Evolutionary conservation across 768 basidiomycete genomes (phyloP).

Genomic region (Mrakia frigida): DNA sequence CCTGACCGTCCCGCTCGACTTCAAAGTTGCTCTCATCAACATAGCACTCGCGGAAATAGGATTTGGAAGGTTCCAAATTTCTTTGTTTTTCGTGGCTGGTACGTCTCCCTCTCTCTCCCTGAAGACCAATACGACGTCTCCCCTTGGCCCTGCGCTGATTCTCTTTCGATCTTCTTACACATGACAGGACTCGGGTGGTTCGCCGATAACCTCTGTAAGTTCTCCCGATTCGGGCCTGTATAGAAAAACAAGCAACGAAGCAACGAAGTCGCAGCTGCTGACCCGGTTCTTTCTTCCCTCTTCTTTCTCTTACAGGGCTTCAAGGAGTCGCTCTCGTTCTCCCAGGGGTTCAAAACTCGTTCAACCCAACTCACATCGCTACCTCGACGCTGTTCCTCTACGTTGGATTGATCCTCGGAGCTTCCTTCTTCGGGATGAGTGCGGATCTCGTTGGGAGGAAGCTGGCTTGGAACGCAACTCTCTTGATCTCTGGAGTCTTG

Average conservation of each 20-base stretch:
- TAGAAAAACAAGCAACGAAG: no score
- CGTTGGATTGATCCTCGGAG: conserved; percentile 6
- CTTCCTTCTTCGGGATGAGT: not conserved
- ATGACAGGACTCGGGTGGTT: not conserved
- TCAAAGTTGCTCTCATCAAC: not conserved
- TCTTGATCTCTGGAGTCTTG: conserved; percentile 9
- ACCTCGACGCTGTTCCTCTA: conserved; percentile 20
- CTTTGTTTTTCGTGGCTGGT: conserved; percentile 5
- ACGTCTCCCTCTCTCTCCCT: not conserved
- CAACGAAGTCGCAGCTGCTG: no score
- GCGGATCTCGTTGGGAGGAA: not conserved
- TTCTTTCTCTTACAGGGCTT: not conserved
- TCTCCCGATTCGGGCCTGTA: no score
- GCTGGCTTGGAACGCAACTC: conserved; percentile 17
- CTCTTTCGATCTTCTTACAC: not conserved
- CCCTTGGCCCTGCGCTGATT: not conserved
- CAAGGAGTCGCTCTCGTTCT: not conserved
- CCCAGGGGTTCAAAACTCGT: not conserved
- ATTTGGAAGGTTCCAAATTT: not conserved
- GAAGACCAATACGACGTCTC: no score
- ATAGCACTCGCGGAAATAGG: conserved; percentile 13
- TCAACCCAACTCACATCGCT: conserved; percentile 5
- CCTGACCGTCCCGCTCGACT: no score
- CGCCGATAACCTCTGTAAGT: conserved; percentile 5
- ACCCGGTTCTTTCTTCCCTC: not conserved